Percentiles rank a stretch among this genome's conserved stretches.
These are phyloP conservation scores for Spathaspora hagerdaliae DNA, from an alignment of 805 yeast genomes.

Conservation along the genomic window DNA sequence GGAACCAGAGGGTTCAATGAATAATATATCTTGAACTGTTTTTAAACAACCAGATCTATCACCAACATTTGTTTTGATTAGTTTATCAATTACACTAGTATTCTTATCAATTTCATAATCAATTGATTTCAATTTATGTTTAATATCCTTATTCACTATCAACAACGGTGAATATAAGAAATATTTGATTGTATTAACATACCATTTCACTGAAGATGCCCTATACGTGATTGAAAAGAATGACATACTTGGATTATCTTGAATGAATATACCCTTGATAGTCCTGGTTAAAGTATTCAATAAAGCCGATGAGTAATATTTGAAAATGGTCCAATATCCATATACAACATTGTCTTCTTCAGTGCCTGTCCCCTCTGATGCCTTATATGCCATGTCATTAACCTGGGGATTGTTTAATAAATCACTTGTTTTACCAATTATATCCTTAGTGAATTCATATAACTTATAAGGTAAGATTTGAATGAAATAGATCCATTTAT, in stretches of 20 bases:
- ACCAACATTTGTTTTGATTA: conserved; percentile 15
- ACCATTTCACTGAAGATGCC: neutral
- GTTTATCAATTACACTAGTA: conserved; percentile 19
- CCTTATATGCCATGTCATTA: neutral
- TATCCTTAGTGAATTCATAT: conserved; percentile 11
- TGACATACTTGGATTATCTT: conserved; percentile 13
- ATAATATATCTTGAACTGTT: conserved; percentile 5
- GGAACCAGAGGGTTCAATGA: neutral
- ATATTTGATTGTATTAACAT: conserved; percentile 2
- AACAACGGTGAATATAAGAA: conserved; percentile 16
- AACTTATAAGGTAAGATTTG: conserved; percentile 31
- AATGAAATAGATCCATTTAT: conserved; percentile 27
- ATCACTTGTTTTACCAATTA: conserved; percentile 1
- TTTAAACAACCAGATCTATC: conserved; percentile 7
- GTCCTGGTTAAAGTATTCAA: conserved; percentile 4
- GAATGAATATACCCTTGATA: conserved; percentile 7
- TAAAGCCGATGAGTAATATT: conserved; percentile 5
- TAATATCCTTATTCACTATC: conserved; percentile 23
- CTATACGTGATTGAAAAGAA: conserved; percentile 7
- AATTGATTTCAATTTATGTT: conserved; percentile 16
- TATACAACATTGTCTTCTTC: conserved; percentile 16
- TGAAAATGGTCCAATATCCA: conserved; percentile 5
- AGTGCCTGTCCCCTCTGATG: conserved; percentile 2
- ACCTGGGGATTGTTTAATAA: conserved; percentile 1
- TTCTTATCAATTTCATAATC: conserved; percentile 18